Evolutionary conservation across 148 eudicot genomes (phyloP).

Genomic region (Persicaria tinctoria): DNA sequence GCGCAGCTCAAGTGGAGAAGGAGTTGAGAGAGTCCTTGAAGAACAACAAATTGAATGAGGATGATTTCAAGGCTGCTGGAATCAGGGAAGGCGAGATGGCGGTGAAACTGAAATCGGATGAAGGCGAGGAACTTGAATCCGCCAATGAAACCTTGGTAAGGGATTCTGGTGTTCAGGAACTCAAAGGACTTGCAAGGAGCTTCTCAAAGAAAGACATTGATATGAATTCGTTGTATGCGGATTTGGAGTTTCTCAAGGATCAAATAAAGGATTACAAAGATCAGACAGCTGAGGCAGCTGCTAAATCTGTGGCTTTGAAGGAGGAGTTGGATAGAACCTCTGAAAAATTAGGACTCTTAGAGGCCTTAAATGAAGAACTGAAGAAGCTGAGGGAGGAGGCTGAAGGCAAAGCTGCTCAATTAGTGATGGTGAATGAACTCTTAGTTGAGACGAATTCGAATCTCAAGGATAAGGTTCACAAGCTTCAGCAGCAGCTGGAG

Average conservation of each 20-base stretch:
- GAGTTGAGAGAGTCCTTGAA: conserved; percentile 27
- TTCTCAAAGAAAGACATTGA: conserved; percentile 45
- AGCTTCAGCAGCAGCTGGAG: conserved; percentile 50
- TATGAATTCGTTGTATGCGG: conserved; percentile 49
- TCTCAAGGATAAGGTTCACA: conserved; percentile 49
- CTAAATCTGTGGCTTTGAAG: conserved; percentile 31
- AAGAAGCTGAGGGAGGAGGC: conserved; percentile 38
- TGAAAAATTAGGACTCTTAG: conserved; percentile 35
- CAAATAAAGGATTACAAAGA: conserved; percentile 48
- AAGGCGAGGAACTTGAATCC: conserved; percentile 40
- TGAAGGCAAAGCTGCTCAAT: conserved; percentile 52
- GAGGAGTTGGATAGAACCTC: conserved; percentile 40
- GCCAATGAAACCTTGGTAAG: conserved; percentile 23
- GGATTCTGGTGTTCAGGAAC: conserved; percentile 29
- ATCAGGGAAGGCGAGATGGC: conserved; percentile 34
- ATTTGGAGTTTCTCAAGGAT: conserved; percentile 42
- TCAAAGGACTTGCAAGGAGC: conserved; percentile 34
- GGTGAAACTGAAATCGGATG: conserved; percentile 45
- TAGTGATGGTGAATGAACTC: conserved; percentile 42
- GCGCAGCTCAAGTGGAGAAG: conserved; percentile 33
- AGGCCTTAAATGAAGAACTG: conserved; percentile 51
- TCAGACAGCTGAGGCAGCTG: conserved; percentile 43
- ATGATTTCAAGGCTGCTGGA: conserved; percentile 29
- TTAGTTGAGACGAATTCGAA: conserved; percentile 54
- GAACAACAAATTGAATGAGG: conserved; percentile 33